Percentiles rank a stretch among this genome's conserved stretches.
phyloP scores from a whole-genome alignment of 2,329 filamentous ascomycete genomes.

The Xylariaceae sp. region DNA sequence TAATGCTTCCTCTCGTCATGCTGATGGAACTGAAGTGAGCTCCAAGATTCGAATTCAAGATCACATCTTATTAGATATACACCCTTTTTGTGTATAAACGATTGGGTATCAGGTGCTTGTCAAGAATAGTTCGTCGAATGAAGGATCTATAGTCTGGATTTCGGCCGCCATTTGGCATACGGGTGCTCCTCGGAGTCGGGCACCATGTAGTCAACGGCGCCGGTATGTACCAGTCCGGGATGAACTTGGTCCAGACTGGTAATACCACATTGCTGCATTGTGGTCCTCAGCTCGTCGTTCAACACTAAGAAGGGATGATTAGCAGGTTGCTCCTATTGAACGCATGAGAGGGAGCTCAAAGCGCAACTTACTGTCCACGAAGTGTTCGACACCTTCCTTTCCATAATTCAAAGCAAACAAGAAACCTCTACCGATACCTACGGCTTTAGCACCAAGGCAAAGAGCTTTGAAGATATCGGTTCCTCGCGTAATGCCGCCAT shows the following conservation, averaged over 20 bases:
- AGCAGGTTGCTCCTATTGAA: neutral
- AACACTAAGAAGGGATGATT: conserved; percentile 35
- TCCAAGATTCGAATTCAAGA: neutral
- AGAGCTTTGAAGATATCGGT: conserved; percentile 64
- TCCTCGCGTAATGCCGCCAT: conserved; percentile 60
- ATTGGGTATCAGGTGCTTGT: neutral
- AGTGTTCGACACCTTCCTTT: conserved; percentile 49
- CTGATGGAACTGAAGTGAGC: neutral
- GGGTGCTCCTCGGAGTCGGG: conserved; percentile 40
- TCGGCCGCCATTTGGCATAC: conserved; percentile 39
- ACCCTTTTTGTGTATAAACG: neutral
- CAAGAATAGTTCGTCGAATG: neutral
- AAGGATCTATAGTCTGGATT: conserved; percentile 27
- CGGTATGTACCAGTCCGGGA: conserved; percentile 55
- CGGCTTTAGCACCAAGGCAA: conserved; percentile 58
- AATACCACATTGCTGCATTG: conserved; percentile 61
- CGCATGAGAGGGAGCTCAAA: neutral
- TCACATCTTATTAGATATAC: neutral
- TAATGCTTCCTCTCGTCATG: neutral
- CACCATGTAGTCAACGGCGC: conserved; percentile 44
- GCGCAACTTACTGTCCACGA: conserved; percentile 45
- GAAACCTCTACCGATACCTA: conserved; percentile 57
- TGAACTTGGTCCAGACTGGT: conserved; percentile 56
- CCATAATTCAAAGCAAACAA: conserved; percentile 59
- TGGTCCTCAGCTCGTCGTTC: conserved; percentile 58